Evolutionary conservation across 352 stramenopile species (phyloP), one percentile per base, ranked within the genome.

Genomic region (Phytophthora quininea): DNA sequence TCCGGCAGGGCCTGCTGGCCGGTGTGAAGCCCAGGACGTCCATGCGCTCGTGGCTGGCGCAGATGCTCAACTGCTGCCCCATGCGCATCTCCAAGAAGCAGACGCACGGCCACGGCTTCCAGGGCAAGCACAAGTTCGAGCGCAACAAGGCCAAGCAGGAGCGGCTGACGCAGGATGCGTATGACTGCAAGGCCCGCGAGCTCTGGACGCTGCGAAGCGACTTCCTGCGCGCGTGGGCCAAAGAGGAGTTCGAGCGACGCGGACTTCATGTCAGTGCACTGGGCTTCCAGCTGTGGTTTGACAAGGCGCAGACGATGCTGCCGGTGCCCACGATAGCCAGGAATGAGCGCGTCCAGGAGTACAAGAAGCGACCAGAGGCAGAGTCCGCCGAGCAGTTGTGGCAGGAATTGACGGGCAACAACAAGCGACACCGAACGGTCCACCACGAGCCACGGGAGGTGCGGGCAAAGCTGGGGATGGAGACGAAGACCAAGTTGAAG

Each of bases 21-120:
- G 73, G 83, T 8, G 76, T 93, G 24, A 73, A 79, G 38, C 29
- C 69, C 37, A 92, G 91, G 43, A 89, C 76, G 45, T 97, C 92
- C 40, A 84, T 98, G 66, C 90, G 92, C 11, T 76, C 82, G 52
- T 98, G 89, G 77, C 80, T 98, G 10, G 78, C 88, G 29, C 82
- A 82, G 9, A 97, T 96, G 88, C 82, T 98, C 32, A 93, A 93
- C 51, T 98, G 92, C 69, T 96, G 90, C 67, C 89, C 90, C 14
- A 98, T 98, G 92, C 85, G 92, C 35, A 97, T 98, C 66, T 97
- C 90, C 46, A 98, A 98, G 78, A 98, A 98, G 80, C 94, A 97
- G 59, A 90, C 91, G 75, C 73, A 90, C 58, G 91, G 91, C 38
- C 86, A 84, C 54, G 80, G 83, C 47, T 97, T 93, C 72, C 79